Conservation (phyloP, 305 asterid genomes). For the Coffea humblotiana region DNA sequence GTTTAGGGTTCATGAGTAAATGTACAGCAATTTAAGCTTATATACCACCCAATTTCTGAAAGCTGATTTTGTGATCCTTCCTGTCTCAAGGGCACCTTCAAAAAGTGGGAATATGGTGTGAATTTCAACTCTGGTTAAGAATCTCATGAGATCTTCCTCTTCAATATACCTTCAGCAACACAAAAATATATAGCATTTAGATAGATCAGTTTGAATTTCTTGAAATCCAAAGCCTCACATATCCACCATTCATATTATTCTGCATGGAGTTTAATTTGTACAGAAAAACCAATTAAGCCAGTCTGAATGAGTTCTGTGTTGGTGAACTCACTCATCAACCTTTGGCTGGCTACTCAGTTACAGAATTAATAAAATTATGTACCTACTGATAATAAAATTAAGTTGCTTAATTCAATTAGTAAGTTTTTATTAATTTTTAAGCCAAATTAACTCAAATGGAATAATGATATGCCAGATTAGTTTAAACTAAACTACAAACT, state of each 20-base stretch:
- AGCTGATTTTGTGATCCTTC: slow-evolving; percentile 59
- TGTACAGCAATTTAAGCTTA: not conserved
- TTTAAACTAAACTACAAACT: too few species aligned
- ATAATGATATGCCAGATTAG: too few species aligned
- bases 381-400: too few species aligned
- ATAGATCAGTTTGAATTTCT: not conserved
- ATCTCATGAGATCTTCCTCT: slow-evolving; percentile 60
- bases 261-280: too few species aligned
- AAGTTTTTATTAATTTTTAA: too few species aligned
- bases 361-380: too few species aligned
- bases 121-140: slow-evolving; percentile 51
- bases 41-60: slow-evolving; percentile 80
- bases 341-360: too few species aligned
- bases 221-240: not conserved
- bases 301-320: too few species aligned
- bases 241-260: not conserved
- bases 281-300: too few species aligned
- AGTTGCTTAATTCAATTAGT: not conserved
- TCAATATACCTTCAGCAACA: slow-evolving; percentile 47
- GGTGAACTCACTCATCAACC: too few species aligned
- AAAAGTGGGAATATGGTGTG: slow-evolving; percentile 66
- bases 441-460: not conserved
- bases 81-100: slow-evolving; percentile 66
- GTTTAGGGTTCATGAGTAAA: too few species aligned
- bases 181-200: not conserved